Percentiles rank a stretch among this genome's conserved stretches.
Evolutionary conservation across 306 rosid genomes (phyloP).

Genomic region (Astragalus glycyphyllos): DNA sequence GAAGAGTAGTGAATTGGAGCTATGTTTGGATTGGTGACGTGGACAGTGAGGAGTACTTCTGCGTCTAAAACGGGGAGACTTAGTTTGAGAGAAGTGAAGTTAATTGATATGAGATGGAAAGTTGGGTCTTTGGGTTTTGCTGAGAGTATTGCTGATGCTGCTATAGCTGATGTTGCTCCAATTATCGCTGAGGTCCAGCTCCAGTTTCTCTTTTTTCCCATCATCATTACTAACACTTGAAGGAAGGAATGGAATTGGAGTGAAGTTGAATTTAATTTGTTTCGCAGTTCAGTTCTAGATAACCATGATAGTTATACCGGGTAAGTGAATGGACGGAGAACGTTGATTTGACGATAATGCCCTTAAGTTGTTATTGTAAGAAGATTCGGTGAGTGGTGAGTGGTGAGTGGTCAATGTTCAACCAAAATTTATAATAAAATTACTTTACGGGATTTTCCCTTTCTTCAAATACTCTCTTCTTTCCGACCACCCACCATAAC

Average conservation of each 20-base stretch:
- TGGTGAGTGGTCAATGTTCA: too few species aligned
- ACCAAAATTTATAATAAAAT: too few species aligned
- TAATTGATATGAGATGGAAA: constrained; percentile 73
- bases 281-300: neutral
- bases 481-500: too few species aligned
- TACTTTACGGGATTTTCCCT: too few species aligned
- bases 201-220: constrained; percentile 44
- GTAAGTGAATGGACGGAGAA: too few species aligned
- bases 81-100: constrained; percentile 71
- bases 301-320: too few species aligned
- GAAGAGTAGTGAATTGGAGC: constrained; percentile 75
- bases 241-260: too few species aligned
- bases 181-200: constrained; percentile 73
- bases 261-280: too few species aligned
- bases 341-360: too few species aligned
- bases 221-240: neutral
- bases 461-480: too few species aligned
- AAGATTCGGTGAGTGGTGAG: too few species aligned
- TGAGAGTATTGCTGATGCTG: constrained; percentile 56
- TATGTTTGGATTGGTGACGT: constrained; percentile 88
- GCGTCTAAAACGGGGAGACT: constrained; percentile 71
- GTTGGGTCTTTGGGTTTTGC: constrained; percentile 89
- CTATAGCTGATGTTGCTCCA: constrained; percentile 80
- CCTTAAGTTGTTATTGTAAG: too few species aligned
- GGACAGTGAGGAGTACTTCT: constrained; percentile 75